Base-by-base conservation (phyloP, 441 rosid genomes). In the Erysimum pusillum region DNA sequence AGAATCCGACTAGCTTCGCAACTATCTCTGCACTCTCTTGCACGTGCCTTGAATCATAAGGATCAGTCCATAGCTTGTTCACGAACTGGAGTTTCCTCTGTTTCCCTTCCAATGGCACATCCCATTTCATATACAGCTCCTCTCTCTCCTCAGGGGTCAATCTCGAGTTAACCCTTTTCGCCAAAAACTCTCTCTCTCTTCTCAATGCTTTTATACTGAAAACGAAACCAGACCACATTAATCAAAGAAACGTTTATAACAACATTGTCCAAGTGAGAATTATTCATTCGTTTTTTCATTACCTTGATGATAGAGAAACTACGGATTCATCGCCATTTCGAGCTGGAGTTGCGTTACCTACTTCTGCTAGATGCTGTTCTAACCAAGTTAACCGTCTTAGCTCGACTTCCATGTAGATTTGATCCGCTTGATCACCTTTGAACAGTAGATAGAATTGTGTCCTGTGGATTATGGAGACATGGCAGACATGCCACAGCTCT, bases 321-420 rank as follows among this genome's bases (percentile, higher is more conserved):
- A 90, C 9, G 42, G 92, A 83, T 66, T 96, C 97, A 34, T 94
- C 99, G 59, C 87, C 90, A 2, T 39, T 77, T 67, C 53, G 83
- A 76, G 91, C 92, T 42, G 99, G 98, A 84, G 96, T 94, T 67
- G 97, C 91, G 83, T 88, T 85, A 65, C 97, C 99, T 56, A 85
- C 89, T 79, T 94, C 97, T 38, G 98, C 74, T 63, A 96, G 85
- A 83, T 94, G 99, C 77, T 94, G 85, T 81, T 92, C 97, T 87
- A 96, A 75, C 99, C 99, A 96, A 51, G 87, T 94, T 78, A 96
- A 75, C 62, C 99, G 91, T 82, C 99, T 85, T 39, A 96, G 96
- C 89, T 96, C 99, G 42, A 96, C 98, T 82, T 96, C 98, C 93
- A 96, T 88, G 83, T 96, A 94, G 79, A 96, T 96, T 81, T 96